phyloP scores from a whole-genome alignment of 2,329 filamentous ascomycete genomes.

The Fusarium albidum region DNA sequence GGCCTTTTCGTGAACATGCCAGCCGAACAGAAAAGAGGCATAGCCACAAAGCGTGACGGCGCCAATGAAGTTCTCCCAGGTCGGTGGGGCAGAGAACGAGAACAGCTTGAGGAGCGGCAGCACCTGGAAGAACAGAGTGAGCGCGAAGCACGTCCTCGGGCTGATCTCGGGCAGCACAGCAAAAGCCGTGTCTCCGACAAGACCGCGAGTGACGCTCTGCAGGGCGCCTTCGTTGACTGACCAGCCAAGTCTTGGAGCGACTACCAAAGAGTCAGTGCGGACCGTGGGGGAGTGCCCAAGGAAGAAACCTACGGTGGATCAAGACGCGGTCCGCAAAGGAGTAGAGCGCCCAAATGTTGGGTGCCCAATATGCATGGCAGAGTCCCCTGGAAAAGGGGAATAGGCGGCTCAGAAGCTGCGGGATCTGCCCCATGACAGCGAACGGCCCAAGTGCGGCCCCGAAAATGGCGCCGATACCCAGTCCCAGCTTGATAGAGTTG shows the following conservation, averaged over 20 bases:
- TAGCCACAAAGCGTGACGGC: slow-evolving; percentile 93
- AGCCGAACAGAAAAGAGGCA: slow-evolving; percentile 95
- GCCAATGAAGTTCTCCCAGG: slow-evolving; percentile 89
- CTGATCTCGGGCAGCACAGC: slow-evolving; percentile 90
- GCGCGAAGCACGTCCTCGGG: slow-evolving; percentile 78
- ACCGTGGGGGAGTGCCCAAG: not conserved
- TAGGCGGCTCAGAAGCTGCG: slow-evolving; percentile 82
- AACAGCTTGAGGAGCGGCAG: slow-evolving; percentile 86
- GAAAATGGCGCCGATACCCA: slow-evolving; percentile 75
- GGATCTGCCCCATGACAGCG: slow-evolving; percentile 79
- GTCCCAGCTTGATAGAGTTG: slow-evolving; percentile 85
- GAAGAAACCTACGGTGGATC: slow-evolving; percentile 71
- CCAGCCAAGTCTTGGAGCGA: slow-evolving; percentile 83
- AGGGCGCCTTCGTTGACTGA: slow-evolving; percentile 77
- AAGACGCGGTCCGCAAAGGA: slow-evolving; percentile 87
- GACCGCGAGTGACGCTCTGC: slow-evolving; percentile 87
- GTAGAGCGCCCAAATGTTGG: slow-evolving; percentile 97
- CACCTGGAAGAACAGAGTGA: slow-evolving; percentile 84
- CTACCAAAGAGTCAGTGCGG: slow-evolving; percentile 51
- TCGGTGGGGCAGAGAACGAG: slow-evolving; percentile 78
- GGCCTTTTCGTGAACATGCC: slow-evolving; percentile 99
- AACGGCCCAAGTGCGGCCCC: slow-evolving; percentile 91
- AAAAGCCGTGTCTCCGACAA: slow-evolving; percentile 94
- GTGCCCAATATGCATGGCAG: slow-evolving; percentile 98
- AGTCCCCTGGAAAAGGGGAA: slow-evolving; percentile 95